Conservation (phyloP, 1,139 yeast species). For the Debaryomycetaceae sp. region DNA sequence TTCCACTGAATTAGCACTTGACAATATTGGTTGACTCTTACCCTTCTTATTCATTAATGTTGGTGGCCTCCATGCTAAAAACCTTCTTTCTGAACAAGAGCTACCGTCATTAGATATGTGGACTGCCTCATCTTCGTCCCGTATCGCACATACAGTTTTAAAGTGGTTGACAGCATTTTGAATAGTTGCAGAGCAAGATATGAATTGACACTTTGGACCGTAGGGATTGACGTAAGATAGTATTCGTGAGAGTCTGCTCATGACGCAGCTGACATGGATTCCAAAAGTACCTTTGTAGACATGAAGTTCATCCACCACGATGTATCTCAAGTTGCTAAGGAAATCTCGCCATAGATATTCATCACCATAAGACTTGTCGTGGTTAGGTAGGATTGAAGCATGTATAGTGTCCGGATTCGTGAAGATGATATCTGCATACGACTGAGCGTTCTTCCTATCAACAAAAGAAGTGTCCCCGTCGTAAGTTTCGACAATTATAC, state of each 20-base stretch:
- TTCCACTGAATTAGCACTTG: slow-evolving; percentile 2
- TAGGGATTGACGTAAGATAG: slow-evolving; percentile 7
- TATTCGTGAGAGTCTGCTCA: slow-evolving; percentile 57
- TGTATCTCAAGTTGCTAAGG: slow-evolving; percentile 57
- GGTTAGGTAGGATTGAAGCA: slow-evolving; percentile 75
- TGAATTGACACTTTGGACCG: slow-evolving; percentile 44
- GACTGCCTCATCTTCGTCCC: slow-evolving; percentile 35
- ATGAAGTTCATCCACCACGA: slow-evolving; percentile 89
- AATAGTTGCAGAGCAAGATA: slow-evolving; percentile 93
- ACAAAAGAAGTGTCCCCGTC: slow-evolving; percentile 86
- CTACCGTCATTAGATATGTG: slow-evolving; percentile 80
- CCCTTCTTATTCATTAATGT: slow-evolving; percentile 62
- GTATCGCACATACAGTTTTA: slow-evolving; percentile 66
- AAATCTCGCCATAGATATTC: slow-evolving; percentile 63
- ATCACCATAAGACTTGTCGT: slow-evolving; percentile 26
- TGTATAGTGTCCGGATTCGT: slow-evolving; percentile 96
- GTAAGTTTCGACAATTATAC: slow-evolving; percentile 65
- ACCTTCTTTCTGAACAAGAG: slow-evolving; percentile 71
- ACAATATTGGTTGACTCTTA: slow-evolving; percentile 19
- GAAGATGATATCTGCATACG: slow-evolving; percentile 72
- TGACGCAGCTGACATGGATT: slow-evolving; percentile 79
- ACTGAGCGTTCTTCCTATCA: slow-evolving; percentile 51
- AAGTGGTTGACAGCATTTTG: slow-evolving; percentile 70
- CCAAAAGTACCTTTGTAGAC: slow-evolving; percentile 90
- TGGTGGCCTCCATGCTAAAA: slow-evolving; percentile 80